phyloP scores from a whole-genome alignment of 129 eudicot species.

The Chrysanthemum makinoi region DNA sequence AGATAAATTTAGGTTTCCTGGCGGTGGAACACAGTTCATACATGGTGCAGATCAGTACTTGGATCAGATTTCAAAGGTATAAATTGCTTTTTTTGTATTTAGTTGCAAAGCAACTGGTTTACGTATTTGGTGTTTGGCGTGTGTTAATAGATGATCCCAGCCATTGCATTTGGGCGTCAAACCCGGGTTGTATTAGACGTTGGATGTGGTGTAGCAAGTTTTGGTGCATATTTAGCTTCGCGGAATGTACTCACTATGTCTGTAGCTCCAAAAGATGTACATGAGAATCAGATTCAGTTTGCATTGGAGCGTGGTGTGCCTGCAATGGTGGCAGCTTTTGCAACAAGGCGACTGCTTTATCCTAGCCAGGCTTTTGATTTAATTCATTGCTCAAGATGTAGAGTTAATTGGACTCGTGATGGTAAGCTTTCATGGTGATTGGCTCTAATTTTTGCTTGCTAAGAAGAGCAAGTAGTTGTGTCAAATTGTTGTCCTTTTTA shows the following conservation, averaged over 20 bases:
- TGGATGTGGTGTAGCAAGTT: slow-evolving; percentile 99
- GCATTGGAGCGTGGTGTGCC: slow-evolving; percentile 98
- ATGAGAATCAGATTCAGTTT: slow-evolving; percentile 95
- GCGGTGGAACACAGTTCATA: slow-evolving; percentile 98
- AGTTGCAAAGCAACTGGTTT: neutral
- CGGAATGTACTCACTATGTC: slow-evolving; percentile 82
- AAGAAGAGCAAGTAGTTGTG: slow-evolving; percentile 12
- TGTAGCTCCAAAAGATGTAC: slow-evolving; percentile 97
- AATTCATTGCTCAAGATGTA: slow-evolving; percentile 95
- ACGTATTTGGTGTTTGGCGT: slow-evolving; percentile 3
- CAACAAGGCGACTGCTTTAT: slow-evolving; percentile 71
- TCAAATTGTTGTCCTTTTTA: neutral
- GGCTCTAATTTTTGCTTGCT: slow-evolving; percentile 9
- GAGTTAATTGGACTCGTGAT: slow-evolving; percentile 98
- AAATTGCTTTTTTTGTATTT: neutral
- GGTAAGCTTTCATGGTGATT: slow-evolving; percentile 46
- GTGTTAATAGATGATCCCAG: slow-evolving; percentile 71
- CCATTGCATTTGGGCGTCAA: slow-evolving; percentile 67
- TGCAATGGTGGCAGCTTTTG: slow-evolving; percentile 95
- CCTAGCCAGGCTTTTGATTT: slow-evolving; percentile 96
- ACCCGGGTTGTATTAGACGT: slow-evolving; percentile 86
- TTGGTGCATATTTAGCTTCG: slow-evolving; percentile 88
- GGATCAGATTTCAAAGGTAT: slow-evolving; percentile 91
- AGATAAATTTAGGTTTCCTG: slow-evolving; percentile 95
- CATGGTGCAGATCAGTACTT: slow-evolving; percentile 94